These are phyloP conservation scores for Mycena chlorophos DNA, from an alignment of 768 basidiomycete genomes.

Conservation along the genomic window DNA sequence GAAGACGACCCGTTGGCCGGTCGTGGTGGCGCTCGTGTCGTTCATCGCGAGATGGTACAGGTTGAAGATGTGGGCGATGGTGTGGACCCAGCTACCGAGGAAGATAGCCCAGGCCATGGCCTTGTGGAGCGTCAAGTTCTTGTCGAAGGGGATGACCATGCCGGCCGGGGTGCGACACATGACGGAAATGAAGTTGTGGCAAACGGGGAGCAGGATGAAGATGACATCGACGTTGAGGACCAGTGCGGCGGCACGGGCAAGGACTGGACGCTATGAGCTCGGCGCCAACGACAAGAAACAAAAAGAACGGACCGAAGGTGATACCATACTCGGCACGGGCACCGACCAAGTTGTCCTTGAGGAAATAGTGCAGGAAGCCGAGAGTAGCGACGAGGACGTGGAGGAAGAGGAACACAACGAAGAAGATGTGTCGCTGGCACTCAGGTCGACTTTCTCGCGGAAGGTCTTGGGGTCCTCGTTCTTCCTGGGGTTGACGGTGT, in stretches of 20 bases:
- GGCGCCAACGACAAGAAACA: background rate
- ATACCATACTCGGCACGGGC: no score
- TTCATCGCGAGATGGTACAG: conserved; percentile 65
- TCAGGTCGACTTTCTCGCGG: no score
- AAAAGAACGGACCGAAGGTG: no score
- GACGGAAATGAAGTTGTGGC: conserved; percentile 87
- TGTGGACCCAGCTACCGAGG: conserved; percentile 74
- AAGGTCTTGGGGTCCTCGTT: no score
- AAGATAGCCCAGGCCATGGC: conserved; percentile 91
- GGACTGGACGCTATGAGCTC: conserved; percentile 45
- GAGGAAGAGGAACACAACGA: no score
- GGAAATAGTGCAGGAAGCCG: no score
- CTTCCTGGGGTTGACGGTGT: no score
- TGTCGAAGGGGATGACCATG: conserved; percentile 88
- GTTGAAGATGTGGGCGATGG: conserved; percentile 84
- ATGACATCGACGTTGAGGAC: conserved; percentile 89
- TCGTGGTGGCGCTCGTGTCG: conserved; percentile 54
- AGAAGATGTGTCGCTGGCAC: no score
- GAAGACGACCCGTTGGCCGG: no score
- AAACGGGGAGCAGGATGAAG: no score
- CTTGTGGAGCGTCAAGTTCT: conserved; percentile 90
- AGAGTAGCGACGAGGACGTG: no score
- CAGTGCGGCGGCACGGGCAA: conserved; percentile 89
- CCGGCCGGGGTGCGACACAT: conserved; percentile 85
- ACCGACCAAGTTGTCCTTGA: no score